Base-by-base conservation (phyloP, 495 filamentous ascomycete species). In the Astrothelium subdiscretum region DNA sequence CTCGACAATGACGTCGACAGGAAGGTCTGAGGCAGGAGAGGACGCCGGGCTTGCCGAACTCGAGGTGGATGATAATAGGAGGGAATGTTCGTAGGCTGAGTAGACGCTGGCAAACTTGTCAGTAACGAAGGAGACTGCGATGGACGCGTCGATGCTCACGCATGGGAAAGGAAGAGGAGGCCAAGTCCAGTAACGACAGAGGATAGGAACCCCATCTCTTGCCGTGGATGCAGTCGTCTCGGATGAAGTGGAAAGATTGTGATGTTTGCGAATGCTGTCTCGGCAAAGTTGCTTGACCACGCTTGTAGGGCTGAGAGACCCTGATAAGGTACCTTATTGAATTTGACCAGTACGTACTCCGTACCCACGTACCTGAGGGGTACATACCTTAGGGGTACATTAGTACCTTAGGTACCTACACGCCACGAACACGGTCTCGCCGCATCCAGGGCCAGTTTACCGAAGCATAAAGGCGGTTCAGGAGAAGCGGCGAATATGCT, bases 21-120 rank as follows among this genome's bases (percentile, higher is more conserved):
- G 76, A 1, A 76, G 72, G 24, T 61, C 59, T 35, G 62, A 13
- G 29, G 59, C 66, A 8, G 57, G 63, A 31, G 54, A 70, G 35
- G 51, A 69, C 52, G 44, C 51, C 31, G n/a, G n/a, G 5, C 62
- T 52, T 32, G 65, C 68, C 29, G 60, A 60, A 64, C 38, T 61
- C 48, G 13, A 59, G 27, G 66, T 61, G 31, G 66, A 13, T 32
- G 62, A 57, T 27, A 64, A 59, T 48, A 73, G 66, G 38, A 67
- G 48, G 59, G 70, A 68, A 67, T 78, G 76, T 59, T 78, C 76
- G 66, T 76, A 69, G 42, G 76, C 72, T 59, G 76, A 77, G 68
- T 78, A 78, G 62, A 75, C 69, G 59, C 76, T 78, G 67, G 67
- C 32, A 62, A 60, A 61, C 57, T 57, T 40, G 3, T 59, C 35